Conservation (phyloP, 768 basidiomycete genomes). For the Dioszegia crocea region DNA sequence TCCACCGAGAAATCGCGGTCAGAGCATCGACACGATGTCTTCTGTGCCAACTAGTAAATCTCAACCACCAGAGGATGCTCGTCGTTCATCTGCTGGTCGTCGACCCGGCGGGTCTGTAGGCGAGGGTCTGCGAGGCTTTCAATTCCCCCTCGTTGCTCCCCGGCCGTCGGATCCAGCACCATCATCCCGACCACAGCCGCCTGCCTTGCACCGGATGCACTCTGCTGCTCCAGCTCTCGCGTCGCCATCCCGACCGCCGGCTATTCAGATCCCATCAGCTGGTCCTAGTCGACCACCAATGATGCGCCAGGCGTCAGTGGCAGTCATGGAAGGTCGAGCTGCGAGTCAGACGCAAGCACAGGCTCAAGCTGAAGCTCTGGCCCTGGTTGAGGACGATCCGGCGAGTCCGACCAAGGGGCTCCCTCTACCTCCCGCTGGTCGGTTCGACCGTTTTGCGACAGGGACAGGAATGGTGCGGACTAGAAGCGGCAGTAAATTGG, state of each 20-base stretch:
- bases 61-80: conserved; percentile 16
- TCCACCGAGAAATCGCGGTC: conserved; percentile 5
- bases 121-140: conserved; percentile 39
- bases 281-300: conserved; percentile 45
- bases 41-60: conserved; percentile 25
- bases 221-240: conserved; percentile 31
- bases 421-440: conserved; percentile 5
- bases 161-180: conserved; percentile 4
- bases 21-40: conserved; percentile 27
- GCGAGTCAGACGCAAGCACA: conserved; percentile 24
- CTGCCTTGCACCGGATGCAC: conserved; percentile 26
- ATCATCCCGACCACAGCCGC: conserved; percentile 6
- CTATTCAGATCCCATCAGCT: conserved; percentile 6
- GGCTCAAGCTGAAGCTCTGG: conserved; percentile 27
- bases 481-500: conserved; percentile 37
- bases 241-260: background rate
- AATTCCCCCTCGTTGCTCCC: conserved; percentile 34
- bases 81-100: conserved; percentile 2
- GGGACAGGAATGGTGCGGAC: conserved; percentile 29
- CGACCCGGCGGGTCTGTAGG: conserved; percentile 33
- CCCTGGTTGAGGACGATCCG: conserved; percentile 15
- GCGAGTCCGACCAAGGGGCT: conserved; percentile 18
- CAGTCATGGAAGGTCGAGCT: conserved; percentile 55
- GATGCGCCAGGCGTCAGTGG: conserved; percentile 59
- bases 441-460: conserved; percentile 5